Evolutionary conservation across 331 rosid genomes (phyloP), one percentile per base, ranked within the genome.

Genomic region (Spiraea crenata): DNA sequence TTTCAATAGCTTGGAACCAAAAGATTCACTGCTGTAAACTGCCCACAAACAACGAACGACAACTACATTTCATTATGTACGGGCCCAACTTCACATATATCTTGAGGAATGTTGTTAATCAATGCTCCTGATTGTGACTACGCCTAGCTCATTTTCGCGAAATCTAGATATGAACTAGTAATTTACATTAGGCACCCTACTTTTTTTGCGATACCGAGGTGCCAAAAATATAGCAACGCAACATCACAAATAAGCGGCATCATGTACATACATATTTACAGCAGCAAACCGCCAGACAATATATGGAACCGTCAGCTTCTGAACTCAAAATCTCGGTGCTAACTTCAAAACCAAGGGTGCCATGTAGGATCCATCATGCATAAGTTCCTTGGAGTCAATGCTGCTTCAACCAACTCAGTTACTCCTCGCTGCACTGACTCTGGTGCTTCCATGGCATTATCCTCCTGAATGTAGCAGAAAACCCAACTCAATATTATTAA

Each of bases 331-430:
- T 56, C 67, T 66, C 9, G 56, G 34, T 7, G 39, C 55, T 10
- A 8, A 9, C 19, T 15, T 74, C 76, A 92, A 83, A 95, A 95
- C 99, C 99, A 95, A 57, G 99, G 98, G 78, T 95, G 99, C 99
- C 99, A 95, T 10, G 99, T 95, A 3, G 99, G 96, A 84, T 95
- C 99, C 99, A 95, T 95, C 96, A 87, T 91, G 89, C 99, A 95
- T 82, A 95, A 78, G 82, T 91, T 89, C 87, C 96, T 85, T 3
- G 99, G 99, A 48, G 87, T 83, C 72, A 91, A 79, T 71, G 99
- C 99, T 57, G 99, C 98, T 71, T 95, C 96, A 54, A 95, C 99
- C 82, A 95, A 83, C 77, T 95, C 98, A 3, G 92, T 84, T 41
- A 95, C 99, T 45, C 98, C 96, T 79, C 89, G 87, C 82, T 91